Evolutionary conservation across 2,329 filamentous ascomycete species (phyloP), one percentile per base, ranked within the genome.

Genomic region (Hypoxylon sp.): DNA sequence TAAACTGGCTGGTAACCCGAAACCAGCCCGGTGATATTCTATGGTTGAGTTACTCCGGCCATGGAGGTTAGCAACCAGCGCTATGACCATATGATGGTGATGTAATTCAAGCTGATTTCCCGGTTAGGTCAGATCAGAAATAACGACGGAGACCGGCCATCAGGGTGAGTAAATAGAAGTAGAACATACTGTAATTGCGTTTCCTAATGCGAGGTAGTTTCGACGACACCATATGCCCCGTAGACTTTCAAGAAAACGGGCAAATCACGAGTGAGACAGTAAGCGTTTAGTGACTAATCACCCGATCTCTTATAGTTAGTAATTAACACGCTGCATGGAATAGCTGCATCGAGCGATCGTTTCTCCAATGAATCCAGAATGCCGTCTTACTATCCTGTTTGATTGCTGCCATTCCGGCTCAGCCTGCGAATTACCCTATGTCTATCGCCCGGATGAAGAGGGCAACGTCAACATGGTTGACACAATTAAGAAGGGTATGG

Each of bases 371-470:
- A 82, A 85, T 22, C 81, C 84, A 0, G 80, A 78, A 11, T 84
- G 83, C 68, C 84, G 84, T 1, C 79, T 88, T 13, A 87, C 86
- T 73, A 82, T 88, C 70, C 78, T 90, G 29, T 85, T 90, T 72
- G 88, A 90, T 74, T 90, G 87, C 77, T 90, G 88, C 72, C 88
- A 90, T 75, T 87, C 85, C 1, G 87, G 87, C 31, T 88, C 86
- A 0, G 87, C 86, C 0, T 81, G 88, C 44, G 87, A 89, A 65
- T 77, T 90, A 1, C 87, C 88, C 0, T 90, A 81, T 66, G 84
- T 89, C 19, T 90, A 86, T 74, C 85, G 86, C 24, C 82, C 82
- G 3, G 86, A 89, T 70, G 82, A 82, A 26, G 84, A 88, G 10
- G 87, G 87, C 44, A 86, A 87, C 63, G 81, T 89, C 61, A 85